Conservation (phyloP, 2,329 filamentous ascomycete species). For the Monilinia fructigena region DNA sequence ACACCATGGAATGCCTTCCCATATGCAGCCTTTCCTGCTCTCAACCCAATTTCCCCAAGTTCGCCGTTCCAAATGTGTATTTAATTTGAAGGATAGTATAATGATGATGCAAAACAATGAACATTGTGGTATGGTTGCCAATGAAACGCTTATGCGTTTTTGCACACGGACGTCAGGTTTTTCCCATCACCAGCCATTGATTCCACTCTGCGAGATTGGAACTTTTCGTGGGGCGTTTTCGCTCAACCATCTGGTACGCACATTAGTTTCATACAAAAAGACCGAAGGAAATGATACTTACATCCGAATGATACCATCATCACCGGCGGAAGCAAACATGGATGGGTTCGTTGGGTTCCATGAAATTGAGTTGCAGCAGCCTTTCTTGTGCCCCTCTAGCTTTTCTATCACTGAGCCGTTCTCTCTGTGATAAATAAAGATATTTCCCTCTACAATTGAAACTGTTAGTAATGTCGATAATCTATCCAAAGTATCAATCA, state of each 20-base stretch:
- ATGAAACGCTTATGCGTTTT: constrained; percentile 18
- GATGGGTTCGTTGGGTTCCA: constrained; percentile 84
- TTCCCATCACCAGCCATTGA: constrained; percentile 31
- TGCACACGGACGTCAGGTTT: not conserved
- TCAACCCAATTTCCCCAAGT: constrained; percentile 11
- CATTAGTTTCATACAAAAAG: constrained; percentile 11
- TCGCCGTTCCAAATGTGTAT: constrained; percentile 25
- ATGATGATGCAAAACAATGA: constrained; percentile 22
- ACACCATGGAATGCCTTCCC: constrained; percentile 21
- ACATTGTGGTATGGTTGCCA: constrained; percentile 11
- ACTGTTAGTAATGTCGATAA: constrained; percentile 21
- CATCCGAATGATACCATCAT: constrained; percentile 84
- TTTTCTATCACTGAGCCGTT: constrained; percentile 74
- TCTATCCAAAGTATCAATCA: constrained; percentile 31
- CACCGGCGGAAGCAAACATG: constrained; percentile 88
- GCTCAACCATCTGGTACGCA: constrained; percentile 33
- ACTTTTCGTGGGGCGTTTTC: constrained; percentile 22
- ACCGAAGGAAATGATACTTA: constrained; percentile 49
- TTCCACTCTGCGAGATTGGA: constrained; percentile 25
- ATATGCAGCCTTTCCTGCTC: constrained; percentile 21
- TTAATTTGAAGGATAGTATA: constrained; percentile 14
- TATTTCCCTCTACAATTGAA: constrained; percentile 52
- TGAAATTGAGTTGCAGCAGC: constrained; percentile 79
- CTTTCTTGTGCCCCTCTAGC: constrained; percentile 69
- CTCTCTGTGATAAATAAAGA: constrained; percentile 90